Base-by-base conservation (phyloP, 306 rosid species). In the Begonia fuchsioides region DNA sequence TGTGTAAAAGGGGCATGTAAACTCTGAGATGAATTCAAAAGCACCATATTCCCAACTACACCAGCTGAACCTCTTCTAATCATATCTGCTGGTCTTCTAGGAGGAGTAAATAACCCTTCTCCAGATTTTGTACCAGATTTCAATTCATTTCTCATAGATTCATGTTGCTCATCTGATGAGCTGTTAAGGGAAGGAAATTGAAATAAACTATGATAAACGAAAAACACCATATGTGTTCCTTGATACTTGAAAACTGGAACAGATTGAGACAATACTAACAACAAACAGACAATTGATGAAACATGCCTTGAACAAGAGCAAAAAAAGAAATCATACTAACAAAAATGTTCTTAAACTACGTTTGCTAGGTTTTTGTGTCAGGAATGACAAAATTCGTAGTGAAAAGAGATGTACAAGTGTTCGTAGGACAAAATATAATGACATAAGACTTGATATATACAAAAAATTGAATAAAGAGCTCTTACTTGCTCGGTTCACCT, bases 401-500 rank as follows among this genome's bases (percentile, higher is more conserved):
- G 35, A 26, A 26, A 26, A 26, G 35, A 26, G 35, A 26, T 26
- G 35, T 26, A 26, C 35, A 4, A 4, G 35, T 26, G 35, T 26
- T 4, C 32, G 6, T 26, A 26, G 32, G 3, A 26, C 32, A 26
- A 26, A 26, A 26, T 26, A 26, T 3, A 26, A 26, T 7, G 32
- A 26, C 32, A 26, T 5, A 26, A 26, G 32, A 26, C 35, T 5
- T 26, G 35, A 26, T 13, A 52, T 39, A 19, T 2, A 47, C 35
- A 47, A 48, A 20, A 38, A 17, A 13, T 54, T 17, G 9, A 52
- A 39, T 46, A 49, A 26, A 59, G 72, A 68, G 63, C 59, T 68
- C 94, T 88, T 93, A 88, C 96, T 88, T 88, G 93, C 86, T 78
- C 73, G 73, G 74, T 73, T 88, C 95, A 88, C 97, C 97, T 84